Percentiles rank a stretch among this genome's conserved stretches.
These are phyloP conservation scores for Alternaria arbusti DNA, from an alignment of 2,329 filamentous ascomycete species.

Conservation along the genomic window DNA sequence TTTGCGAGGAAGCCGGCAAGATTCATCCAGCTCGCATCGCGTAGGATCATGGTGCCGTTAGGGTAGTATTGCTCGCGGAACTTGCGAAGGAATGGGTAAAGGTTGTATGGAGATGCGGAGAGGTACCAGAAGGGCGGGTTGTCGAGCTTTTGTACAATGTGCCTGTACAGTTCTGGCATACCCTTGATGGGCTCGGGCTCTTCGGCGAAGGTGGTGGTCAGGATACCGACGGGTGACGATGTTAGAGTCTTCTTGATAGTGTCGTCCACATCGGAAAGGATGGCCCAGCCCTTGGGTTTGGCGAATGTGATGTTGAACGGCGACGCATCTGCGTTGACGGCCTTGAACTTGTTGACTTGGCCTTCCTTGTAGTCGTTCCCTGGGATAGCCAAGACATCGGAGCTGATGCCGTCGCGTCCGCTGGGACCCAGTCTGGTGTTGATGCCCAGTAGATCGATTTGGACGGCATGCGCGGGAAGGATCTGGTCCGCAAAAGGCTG, in stretches of 20 bases:
- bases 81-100: constrained; percentile 82
- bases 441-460: constrained; percentile 63
- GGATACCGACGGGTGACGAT: constrained; percentile 77
- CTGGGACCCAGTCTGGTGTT: constrained; percentile 67
- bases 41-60: constrained; percentile 79
- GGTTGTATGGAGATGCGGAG: constrained; percentile 90
- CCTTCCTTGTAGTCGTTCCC: constrained; percentile 52
- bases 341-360: constrained; percentile 37
- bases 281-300: constrained; percentile 77
- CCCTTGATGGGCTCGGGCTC: constrained; percentile 72
- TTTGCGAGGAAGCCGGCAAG: constrained; percentile 78
- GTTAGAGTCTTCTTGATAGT: constrained; percentile 93
- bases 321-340: constrained; percentile 48
- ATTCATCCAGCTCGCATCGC: constrained; percentile 86
- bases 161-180: constrained; percentile 83
- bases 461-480: constrained; percentile 71
- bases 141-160: constrained; percentile 63
- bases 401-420: constrained; percentile 74
- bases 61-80: constrained; percentile 78
- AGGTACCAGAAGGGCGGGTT: constrained; percentile 88
- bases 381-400: constrained; percentile 60
- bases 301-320: constrained; percentile 77
- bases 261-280: constrained; percentile 92
- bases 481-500: constrained; percentile 81
- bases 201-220: constrained; percentile 83